Conservation (phyloP, 345 rosid species). For the Sisymbrium altissimum region DNA sequence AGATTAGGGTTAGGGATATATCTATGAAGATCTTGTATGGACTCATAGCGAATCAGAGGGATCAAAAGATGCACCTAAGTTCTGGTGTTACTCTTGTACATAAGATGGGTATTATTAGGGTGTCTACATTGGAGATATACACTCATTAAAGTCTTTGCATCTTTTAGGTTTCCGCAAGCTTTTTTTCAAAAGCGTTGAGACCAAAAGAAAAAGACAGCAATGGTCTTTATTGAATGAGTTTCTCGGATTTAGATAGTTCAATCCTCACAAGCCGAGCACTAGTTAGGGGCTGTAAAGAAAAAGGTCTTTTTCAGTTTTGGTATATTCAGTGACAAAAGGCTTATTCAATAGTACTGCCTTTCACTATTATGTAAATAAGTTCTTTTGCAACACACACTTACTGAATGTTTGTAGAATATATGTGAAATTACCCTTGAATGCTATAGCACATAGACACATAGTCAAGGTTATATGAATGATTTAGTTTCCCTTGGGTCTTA, state of each 20-base stretch:
- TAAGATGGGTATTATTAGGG: background rate
- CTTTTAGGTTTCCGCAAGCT: background rate
- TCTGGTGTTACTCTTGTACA: background rate
- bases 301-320: no score
- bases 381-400: no score
- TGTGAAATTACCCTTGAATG: no score
- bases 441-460: no score
- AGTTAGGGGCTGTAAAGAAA: no score
- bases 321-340: no score
- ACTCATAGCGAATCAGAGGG: background rate
- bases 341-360: no score
- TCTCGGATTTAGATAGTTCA: no score
- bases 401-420: no score
- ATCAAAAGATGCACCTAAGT: background rate
- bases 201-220: background rate
- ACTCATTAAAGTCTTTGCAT: background rate
- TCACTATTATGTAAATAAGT: no score
- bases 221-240: background rate
- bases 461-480: background rate
- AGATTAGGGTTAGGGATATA: background rate
- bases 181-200: background rate
- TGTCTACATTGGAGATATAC: background rate
- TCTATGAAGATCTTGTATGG: background rate
- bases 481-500: background rate
- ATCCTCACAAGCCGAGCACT: no score